phyloP scores from a whole-genome alignment of 768 basidiomycete species.

The Exsudoporus frostii region DNA sequence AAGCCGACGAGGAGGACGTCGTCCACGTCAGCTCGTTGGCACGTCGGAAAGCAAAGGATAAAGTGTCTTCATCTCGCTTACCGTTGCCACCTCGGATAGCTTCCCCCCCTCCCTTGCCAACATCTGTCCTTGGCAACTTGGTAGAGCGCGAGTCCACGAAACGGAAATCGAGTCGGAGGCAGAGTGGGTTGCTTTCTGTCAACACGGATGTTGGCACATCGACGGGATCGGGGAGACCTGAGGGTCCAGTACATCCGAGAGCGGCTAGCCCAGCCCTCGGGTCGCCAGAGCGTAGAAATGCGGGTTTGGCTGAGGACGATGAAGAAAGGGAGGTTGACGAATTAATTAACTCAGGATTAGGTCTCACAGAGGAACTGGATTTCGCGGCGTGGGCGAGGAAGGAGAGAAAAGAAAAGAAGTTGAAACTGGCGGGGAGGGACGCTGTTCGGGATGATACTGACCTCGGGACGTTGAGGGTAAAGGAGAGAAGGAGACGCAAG shows the following conservation, averaged over 20 bases:
- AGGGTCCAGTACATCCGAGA: conserved; percentile 44
- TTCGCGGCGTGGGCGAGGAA: conserved; percentile 35
- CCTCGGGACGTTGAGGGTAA: conserved; percentile 25
- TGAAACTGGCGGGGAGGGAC: conserved; percentile 20
- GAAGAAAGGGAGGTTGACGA: conserved; percentile 46
- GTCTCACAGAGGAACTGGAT: conserved; percentile 16
- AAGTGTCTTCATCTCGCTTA: conserved; percentile 46
- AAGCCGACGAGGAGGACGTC: conserved; percentile 41
- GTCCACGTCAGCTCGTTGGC: conserved; percentile 37
- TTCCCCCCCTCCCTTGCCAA: conserved; percentile 37
- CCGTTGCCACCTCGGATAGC: conserved; percentile 44
- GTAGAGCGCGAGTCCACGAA: conserved; percentile 31
- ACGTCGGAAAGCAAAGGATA: conserved; percentile 46
- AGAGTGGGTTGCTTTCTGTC: conserved; percentile 55
- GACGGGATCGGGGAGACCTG: conserved; percentile 25
- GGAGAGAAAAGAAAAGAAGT: conserved; percentile 39
- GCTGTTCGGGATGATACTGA: conserved; percentile 21
- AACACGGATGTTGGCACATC: conserved; percentile 28
- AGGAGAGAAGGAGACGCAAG: conserved; percentile 41
- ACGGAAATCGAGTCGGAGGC: conserved; percentile 31
- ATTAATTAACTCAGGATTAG: conserved; percentile 16
- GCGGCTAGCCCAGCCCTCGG: conserved; percentile 69
- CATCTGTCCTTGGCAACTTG: conserved; percentile 34
- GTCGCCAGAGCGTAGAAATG: conserved; percentile 53
- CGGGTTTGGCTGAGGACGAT: conserved; percentile 54